Percentiles rank a stretch among this genome's conserved stretches.
Evolutionary conservation across 129 eudicot genomes (phyloP).

Genomic region (Kitagawia praeruptora): DNA sequence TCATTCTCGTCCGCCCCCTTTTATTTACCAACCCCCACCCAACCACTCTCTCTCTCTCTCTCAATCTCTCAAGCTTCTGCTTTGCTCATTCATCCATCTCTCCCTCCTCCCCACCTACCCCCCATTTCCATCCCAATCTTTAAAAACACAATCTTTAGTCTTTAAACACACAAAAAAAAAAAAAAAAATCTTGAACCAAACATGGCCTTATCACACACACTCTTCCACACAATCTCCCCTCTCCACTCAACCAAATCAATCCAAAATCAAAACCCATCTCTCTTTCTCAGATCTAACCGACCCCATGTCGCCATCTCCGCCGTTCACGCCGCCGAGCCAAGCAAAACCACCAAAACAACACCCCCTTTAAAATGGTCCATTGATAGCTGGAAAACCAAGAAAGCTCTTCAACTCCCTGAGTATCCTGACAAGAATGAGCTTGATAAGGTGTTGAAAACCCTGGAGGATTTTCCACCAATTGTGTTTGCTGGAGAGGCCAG

Average conservation of each 20-base stretch:
- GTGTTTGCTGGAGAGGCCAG: slow-evolving; percentile 68
- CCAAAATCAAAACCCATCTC: slow-evolving; percentile 7
- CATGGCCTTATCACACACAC: slow-evolving; percentile 42
- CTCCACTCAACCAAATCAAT: slow-evolving; percentile 18
- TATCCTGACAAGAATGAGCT: slow-evolving; percentile 45
- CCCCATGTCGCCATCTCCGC: slow-evolving; percentile 35
- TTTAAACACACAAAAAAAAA: not conserved
- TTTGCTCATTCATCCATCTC: not conserved
- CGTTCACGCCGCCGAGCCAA: slow-evolving; percentile 50
- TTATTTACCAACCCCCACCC: not conserved
- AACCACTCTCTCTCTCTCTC: not conserved
- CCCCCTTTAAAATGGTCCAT: slow-evolving; percentile 31
- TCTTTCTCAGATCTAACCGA: slow-evolving; percentile 9
- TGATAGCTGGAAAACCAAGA: slow-evolving; percentile 55
- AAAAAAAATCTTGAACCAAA: not conserved
- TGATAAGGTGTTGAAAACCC: slow-evolving; percentile 36
- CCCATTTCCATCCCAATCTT: not conserved
- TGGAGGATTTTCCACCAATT: slow-evolving; percentile 52
- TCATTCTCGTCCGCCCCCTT: not conserved
- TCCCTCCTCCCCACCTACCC: not conserved
- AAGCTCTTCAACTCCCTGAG: slow-evolving; percentile 53
- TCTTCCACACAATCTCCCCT: slow-evolving; percentile 25
- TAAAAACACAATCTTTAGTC: not conserved
- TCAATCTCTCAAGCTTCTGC: not conserved
- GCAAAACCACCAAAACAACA: slow-evolving; percentile 13